phyloP scores from a whole-genome alignment of 2,329 filamentous ascomycete genomes.

The Malbranchea cinnamomea region DNA sequence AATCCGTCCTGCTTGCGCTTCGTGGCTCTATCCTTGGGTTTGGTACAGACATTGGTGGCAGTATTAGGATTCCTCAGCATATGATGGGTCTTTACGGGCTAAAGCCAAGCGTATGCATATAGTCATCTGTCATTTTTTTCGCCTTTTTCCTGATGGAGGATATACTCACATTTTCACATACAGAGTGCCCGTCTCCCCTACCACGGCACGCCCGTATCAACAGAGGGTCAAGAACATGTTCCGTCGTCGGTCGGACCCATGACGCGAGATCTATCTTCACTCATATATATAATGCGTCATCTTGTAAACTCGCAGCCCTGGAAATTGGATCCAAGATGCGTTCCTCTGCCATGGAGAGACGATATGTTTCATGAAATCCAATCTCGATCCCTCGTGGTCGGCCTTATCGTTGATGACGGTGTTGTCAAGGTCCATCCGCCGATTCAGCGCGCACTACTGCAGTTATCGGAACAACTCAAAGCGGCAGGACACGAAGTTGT shows the following conservation, averaged over 20 bases:
- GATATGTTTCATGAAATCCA: constrained; percentile 27
- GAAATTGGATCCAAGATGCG: constrained; percentile 39
- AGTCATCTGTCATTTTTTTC: no score
- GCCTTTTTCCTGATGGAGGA: neutral
- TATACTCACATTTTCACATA: neutral
- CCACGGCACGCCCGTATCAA: constrained; percentile 44
- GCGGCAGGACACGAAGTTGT: constrained; percentile 44
- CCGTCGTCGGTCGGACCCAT: constrained; percentile 50
- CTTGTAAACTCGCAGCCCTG: constrained; percentile 37
- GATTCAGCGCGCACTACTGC: constrained; percentile 38
- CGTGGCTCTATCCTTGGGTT: constrained; percentile 45
- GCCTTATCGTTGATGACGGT: constrained; percentile 43
- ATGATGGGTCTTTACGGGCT: constrained; percentile 37
- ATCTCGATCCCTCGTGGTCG: constrained; percentile 42
- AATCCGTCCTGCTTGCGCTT: constrained; percentile 47
- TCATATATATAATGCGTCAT: constrained; percentile 35
- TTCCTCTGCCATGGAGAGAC: constrained; percentile 40
- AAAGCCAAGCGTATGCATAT: constrained; percentile 16
- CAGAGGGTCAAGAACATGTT: constrained; percentile 49
- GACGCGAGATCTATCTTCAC: constrained; percentile 35
- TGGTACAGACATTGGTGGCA: constrained; percentile 48
- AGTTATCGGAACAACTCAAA: constrained; percentile 41
- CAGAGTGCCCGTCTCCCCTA: constrained; percentile 31
- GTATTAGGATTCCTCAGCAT: constrained; percentile 33
- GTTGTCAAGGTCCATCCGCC: constrained; percentile 47